phyloP scores from a whole-genome alignment of 163 green algal genomes.

The Trebouxiophyceae sp. region DNA sequence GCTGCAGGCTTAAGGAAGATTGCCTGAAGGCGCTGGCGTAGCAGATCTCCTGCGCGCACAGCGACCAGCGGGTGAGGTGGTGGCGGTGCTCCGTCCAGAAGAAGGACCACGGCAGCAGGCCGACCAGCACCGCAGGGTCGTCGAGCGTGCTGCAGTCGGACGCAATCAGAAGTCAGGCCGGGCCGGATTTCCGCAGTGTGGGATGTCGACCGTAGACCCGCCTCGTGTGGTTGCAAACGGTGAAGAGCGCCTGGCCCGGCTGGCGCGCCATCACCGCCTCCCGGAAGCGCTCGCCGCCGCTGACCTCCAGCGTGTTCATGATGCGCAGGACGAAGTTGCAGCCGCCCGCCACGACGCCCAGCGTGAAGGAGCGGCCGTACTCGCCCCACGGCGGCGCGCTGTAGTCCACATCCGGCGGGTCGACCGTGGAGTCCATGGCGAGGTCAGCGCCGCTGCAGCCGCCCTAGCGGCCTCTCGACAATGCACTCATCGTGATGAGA shows the following conservation, averaged over 20 bases:
- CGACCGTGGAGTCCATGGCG: constrained; percentile 12
- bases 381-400: constrained; percentile 52
- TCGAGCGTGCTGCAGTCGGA: constrained; percentile 67
- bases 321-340: constrained; percentile 58
- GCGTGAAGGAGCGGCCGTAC: constrained; percentile 48
- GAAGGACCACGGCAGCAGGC: constrained; percentile 60
- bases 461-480: too few relatives aligned
- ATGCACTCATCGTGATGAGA: too few relatives aligned
- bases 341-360: constrained; percentile 53
- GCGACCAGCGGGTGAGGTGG: constrained; percentile 57
- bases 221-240: constrained; percentile 83
- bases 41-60: constrained; percentile 82
- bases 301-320: constrained; percentile 50
- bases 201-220: constrained; percentile 2
- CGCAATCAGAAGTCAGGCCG: not conserved
- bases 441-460: too few relatives aligned
- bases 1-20: too few relatives aligned
- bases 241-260: constrained; percentile 55
- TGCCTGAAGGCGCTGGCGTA: constrained; percentile 50
- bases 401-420: constrained; percentile 7
- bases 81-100: constrained; percentile 63
- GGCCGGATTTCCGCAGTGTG: not conserved
- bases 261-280: constrained; percentile 31
- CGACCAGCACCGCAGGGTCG: constrained; percentile 68
- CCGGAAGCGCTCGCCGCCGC: constrained; percentile 37